Conservation (phyloP, 148 eudicot genomes). For the Polygonum maritimum region DNA sequence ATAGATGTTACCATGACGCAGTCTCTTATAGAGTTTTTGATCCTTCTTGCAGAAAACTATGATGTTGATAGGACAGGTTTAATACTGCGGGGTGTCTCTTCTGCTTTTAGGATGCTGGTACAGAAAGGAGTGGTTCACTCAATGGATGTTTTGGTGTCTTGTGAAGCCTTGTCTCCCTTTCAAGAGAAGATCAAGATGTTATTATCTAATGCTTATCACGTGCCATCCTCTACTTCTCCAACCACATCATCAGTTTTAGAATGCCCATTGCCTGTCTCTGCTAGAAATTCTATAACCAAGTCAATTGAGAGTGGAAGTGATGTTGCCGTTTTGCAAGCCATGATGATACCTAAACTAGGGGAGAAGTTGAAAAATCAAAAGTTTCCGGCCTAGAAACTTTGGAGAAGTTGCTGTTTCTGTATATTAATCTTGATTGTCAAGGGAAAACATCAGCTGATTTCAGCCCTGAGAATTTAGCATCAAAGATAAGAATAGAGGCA, state of each 20-base stretch:
- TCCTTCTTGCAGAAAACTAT: slow-evolving; percentile 60
- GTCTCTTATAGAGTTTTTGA: slow-evolving; percentile 65
- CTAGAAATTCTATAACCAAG: not conserved
- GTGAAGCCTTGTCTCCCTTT: slow-evolving; percentile 45
- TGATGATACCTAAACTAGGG: slow-evolving; percentile 19
- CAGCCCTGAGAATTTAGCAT: slow-evolving; percentile 24
- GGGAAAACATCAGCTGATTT: slow-evolving; percentile 5
- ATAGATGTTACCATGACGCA: slow-evolving; percentile 57
- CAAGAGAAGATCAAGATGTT: slow-evolving; percentile 48
- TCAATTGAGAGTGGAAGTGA: slow-evolving; percentile 10
- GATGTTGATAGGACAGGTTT: slow-evolving; percentile 55
- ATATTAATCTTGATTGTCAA: slow-evolving; percentile 6
- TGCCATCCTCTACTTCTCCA: slow-evolving; percentile 11
- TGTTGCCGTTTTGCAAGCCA: slow-evolving; percentile 3
- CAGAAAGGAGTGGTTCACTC: slow-evolving; percentile 60
- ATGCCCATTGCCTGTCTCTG: slow-evolving; percentile 1
- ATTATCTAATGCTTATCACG: slow-evolving; percentile 7
- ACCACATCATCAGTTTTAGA: slow-evolving; percentile 2
- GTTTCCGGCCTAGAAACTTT: slow-evolving; percentile 15
- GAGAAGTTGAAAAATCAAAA: slow-evolving; percentile 15
- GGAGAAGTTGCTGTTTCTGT: slow-evolving; percentile 20
- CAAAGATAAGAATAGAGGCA: slow-evolving; percentile 21
- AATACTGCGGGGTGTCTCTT: slow-evolving; percentile 38
- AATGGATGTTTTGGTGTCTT: slow-evolving; percentile 44
- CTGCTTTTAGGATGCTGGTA: slow-evolving; percentile 45